Evolutionary conservation across 352 stramenopile genomes (phyloP), one percentile per base, ranked within the genome.

Genomic region (Pythium rhizo-oryzae): DNA sequence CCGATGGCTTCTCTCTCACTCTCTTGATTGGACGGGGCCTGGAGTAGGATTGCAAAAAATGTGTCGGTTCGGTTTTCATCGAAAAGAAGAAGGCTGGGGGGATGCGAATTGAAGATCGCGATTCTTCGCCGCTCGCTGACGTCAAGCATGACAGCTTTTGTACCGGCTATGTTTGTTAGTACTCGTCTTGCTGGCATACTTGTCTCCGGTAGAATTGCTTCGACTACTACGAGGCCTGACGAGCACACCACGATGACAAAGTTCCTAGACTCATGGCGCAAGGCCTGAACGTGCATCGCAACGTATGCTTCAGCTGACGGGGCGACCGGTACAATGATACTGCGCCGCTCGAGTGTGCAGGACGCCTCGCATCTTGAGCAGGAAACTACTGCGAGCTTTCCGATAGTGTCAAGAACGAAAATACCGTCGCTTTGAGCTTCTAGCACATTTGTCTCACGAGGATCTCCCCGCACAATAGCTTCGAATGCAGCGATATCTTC

Each of bases 81-180:
- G 7, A 72, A 49, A 2, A 65, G 39, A 19, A 72, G 46, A 9
- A 72, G 33, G 47, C 66, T 72, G 9, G 59, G 66, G 8, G 66
- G 66, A 4, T 19, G 19, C 8, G 51, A 8, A 50, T 64, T 61
- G 47, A 63, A 54, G 24, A 72, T 60, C 2, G 54, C 63, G 16
- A 68, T 62, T 51, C 54, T 25, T 44, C 21, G 28, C 33, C 59
- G 55, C 9, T 68, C 53, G 3, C 52, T 46, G n/a, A 8, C 23
- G 47, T 54, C 35, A 5, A 60, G 24, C 46, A 58, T 41, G 11
- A 19, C n/a, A 0, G 54, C 15, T 44, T 47, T 59, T 43, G 50
- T 54, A 0, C 49, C 60, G 8, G 60, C 60, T 9, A 60, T 9
- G 33, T 67, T 67, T 0, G 60, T 67, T 1, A 54, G 21, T 19